Conservation (phyloP, 257 asterid species). For the Rhazya stricta region DNA sequence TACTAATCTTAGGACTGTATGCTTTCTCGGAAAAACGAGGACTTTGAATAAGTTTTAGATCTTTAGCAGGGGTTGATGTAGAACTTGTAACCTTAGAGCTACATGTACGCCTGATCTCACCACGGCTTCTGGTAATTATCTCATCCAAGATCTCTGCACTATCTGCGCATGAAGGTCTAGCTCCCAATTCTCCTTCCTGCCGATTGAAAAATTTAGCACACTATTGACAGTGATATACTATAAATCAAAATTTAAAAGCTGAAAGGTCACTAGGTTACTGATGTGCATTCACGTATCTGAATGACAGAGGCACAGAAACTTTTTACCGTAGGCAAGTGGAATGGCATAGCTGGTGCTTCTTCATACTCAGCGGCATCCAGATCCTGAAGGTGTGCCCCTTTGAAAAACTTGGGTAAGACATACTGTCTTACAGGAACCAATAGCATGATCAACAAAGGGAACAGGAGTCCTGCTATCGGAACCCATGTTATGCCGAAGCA, state of each 20-base stretch:
- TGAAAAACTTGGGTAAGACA: conserved; percentile 60
- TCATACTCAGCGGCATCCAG: conserved; percentile 87
- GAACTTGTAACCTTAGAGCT: conserved; percentile 63
- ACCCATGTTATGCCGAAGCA: conserved; percentile 91
- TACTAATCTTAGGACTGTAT: conserved; percentile 53
- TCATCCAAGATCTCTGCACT: conserved; percentile 75
- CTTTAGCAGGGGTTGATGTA: conserved; percentile 58
- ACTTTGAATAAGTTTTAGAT: conserved; percentile 46
- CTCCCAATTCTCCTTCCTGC: conserved; percentile 64
- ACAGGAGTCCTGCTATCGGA: conserved; percentile 78
- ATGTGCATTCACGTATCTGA: not conserved
- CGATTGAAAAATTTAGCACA: not conserved
- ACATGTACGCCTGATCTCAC: conserved; percentile 60
- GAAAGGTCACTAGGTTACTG: not conserved
- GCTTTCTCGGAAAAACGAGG: conserved; percentile 54
- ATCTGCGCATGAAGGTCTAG: conserved; percentile 45
- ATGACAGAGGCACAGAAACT: not conserved
- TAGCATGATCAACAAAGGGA: conserved; percentile 79
- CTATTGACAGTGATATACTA: not conserved
- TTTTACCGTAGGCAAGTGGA: conserved; percentile 44
- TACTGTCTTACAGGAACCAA: conserved; percentile 81
- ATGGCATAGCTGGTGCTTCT: conserved; percentile 66
- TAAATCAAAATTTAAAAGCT: not conserved
- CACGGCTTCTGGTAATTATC: conserved; percentile 77
- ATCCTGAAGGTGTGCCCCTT: conserved; percentile 78